Percentiles rank a stretch among this genome's conserved stretches.
Conservation (phyloP, 441 rosid species). For the Adansonia gregorii region DNA sequence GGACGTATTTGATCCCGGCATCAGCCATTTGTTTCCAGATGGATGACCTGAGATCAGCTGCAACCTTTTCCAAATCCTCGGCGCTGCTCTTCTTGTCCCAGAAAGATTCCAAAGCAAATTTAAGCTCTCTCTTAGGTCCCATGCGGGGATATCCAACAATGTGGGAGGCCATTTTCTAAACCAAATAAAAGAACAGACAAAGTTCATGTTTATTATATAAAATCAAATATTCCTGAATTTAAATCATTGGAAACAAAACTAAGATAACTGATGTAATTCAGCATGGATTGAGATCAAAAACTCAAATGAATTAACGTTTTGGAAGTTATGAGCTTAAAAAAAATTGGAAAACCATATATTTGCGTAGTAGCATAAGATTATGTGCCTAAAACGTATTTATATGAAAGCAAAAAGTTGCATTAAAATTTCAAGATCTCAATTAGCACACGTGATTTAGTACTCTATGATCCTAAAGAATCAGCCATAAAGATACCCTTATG, state of each 20-base stretch:
- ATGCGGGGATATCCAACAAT: constrained; percentile 98
- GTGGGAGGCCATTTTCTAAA: constrained; percentile 85
- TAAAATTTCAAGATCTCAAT: background rate
- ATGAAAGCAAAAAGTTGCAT: background rate
- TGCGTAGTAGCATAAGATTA: background rate
- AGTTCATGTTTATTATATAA: background rate
- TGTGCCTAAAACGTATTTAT: background rate
- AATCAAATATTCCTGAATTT: background rate
- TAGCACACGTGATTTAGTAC: background rate
- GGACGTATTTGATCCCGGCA: constrained; percentile 84
- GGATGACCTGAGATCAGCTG: constrained; percentile 79
- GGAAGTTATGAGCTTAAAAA: background rate
- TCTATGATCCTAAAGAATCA: background rate
- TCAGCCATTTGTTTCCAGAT: constrained; percentile 93
- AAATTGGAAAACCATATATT: background rate
- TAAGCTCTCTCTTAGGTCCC: constrained; percentile 99
- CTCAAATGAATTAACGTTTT: background rate
- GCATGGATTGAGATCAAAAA: background rate
- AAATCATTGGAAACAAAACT: constrained; percentile 1
- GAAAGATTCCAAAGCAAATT: constrained; percentile 94
- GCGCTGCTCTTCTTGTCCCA: constrained; percentile 97
- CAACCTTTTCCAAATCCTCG: constrained; percentile 79
- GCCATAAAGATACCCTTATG: background rate
- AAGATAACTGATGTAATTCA: background rate
- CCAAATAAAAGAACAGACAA: background rate